Conservation (phyloP, 108 stramenopile genomes). For the Cylindrotheca fusiformis region DNA sequence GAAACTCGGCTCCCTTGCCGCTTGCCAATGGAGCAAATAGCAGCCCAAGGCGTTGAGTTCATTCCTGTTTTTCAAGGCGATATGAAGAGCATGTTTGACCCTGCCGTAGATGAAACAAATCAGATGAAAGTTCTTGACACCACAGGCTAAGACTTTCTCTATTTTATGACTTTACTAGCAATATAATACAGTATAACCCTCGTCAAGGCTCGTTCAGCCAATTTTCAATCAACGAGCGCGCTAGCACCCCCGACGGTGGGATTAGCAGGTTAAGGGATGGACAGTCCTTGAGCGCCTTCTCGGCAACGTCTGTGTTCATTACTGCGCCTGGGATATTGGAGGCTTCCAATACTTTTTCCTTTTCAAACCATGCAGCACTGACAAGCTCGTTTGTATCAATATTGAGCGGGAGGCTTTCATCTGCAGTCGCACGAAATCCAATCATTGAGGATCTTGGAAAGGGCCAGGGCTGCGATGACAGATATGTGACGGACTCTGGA, state of each 20-base stretch:
- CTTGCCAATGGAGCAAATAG: too few relatives aligned
- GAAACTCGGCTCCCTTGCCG: slow-evolving; percentile 10
- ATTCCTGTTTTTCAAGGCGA: too few relatives aligned
- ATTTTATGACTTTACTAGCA: too few relatives aligned
- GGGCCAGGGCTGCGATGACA: slow-evolving; percentile 81
- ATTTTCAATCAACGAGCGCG: slow-evolving; percentile 63
- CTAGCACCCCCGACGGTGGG: slow-evolving; percentile 72
- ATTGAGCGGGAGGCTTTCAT: slow-evolving; percentile 37
- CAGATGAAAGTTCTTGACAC: too few relatives aligned
- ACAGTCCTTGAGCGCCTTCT: slow-evolving; percentile 32
- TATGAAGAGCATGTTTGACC: too few relatives aligned
- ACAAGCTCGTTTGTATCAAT: slow-evolving; percentile 70
- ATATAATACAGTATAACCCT: too few relatives aligned
- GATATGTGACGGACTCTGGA: slow-evolving; percentile 47
- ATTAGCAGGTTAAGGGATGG: slow-evolving; percentile 55
- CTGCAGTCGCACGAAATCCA: slow-evolving; percentile 61
- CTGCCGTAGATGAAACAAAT: too few relatives aligned
- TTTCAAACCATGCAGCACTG: slow-evolving; percentile 68
- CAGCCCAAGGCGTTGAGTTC: too few relatives aligned
- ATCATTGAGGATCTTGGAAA: slow-evolving; percentile 81
- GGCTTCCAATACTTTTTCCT: slow-evolving; percentile 52
- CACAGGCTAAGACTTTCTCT: too few relatives aligned
- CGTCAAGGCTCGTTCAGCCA: slow-evolving; percentile 49
- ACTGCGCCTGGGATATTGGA: slow-evolving; percentile 47
- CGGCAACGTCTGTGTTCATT: slow-evolving; percentile 57